These are phyloP conservation scores for Pseudopyrenochaeta lycopersici DNA, from an alignment of 2,329 filamentous ascomycete genomes.

Conservation along the genomic window DNA sequence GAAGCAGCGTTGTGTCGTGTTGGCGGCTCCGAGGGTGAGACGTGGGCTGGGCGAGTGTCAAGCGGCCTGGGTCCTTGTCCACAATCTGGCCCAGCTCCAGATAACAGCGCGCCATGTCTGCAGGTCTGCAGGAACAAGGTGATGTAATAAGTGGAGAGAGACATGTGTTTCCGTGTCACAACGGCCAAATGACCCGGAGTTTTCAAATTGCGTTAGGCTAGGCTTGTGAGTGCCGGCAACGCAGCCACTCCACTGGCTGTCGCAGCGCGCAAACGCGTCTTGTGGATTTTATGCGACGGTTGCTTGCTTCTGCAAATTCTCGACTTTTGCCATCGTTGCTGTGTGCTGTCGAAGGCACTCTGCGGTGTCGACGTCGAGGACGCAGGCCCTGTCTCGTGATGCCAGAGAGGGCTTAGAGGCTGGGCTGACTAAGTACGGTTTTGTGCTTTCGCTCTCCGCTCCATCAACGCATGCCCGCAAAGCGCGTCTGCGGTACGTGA, in stretches of 20 bases:
- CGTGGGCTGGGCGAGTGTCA: constrained; percentile 25
- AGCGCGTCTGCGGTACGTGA: constrained; percentile 44
- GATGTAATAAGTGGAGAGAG: constrained; percentile 52
- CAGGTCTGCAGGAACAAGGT: constrained; percentile 33
- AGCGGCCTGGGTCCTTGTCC: constrained; percentile 26
- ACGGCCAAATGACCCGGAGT: constrained; percentile 44
- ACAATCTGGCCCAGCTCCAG: constrained; percentile 24
- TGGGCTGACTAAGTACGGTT: constrained; percentile 1
- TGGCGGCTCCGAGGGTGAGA: constrained; percentile 14
- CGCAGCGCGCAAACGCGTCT: constrained; percentile 36
- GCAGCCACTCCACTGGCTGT: constrained; percentile 48
- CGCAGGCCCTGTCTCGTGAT: constrained; percentile 18
- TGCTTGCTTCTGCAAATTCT: constrained; percentile 1
- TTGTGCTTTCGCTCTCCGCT: constrained; percentile 23
- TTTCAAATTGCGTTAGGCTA: constrained; percentile 45
- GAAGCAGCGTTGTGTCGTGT: background rate
- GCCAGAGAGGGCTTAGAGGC: constrained; percentile 23
- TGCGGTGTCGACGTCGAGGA: constrained; percentile 24
- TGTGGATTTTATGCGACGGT: constrained; percentile 8
- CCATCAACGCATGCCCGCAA: constrained; percentile 46
- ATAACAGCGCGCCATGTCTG: constrained; percentile 34
- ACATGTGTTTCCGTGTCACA: constrained; percentile 47
- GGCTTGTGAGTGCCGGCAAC: constrained; percentile 45
- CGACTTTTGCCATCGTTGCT: constrained; percentile 3
- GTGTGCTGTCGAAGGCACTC: constrained; percentile 9